Evolutionary conservation across 305 asterid species (phyloP).

Genomic region (Solanum aculeatissimum): DNA sequence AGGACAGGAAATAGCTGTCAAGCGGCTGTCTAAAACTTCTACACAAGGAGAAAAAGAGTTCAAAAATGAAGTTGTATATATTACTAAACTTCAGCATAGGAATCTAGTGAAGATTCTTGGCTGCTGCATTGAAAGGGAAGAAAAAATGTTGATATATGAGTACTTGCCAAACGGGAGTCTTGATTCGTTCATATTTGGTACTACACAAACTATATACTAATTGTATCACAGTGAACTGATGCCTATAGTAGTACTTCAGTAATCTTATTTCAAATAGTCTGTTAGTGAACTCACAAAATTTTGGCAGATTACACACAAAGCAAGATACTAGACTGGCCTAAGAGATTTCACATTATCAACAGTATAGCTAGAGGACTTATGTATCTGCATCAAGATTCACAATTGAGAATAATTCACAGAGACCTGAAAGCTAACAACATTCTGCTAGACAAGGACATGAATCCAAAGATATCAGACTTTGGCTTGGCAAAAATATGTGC

Average conservation of each 20-base stretch:
- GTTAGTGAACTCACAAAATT: not conserved
- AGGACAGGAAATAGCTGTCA: slow-evolving; percentile 26
- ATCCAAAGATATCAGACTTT: slow-evolving; percentile 18
- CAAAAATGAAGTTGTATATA: slow-evolving; percentile 19
- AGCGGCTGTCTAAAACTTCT: slow-evolving; percentile 18
- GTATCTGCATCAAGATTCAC: slow-evolving; percentile 19
- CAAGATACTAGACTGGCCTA: slow-evolving; percentile 7
- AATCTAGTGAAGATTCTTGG: slow-evolving; percentile 30
- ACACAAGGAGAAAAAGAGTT: slow-evolving; percentile 30
- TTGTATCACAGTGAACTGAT: not conserved
- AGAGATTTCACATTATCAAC: slow-evolving; percentile 8
- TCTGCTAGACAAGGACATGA: slow-evolving; percentile 15
- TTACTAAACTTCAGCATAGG: slow-evolving; percentile 30
- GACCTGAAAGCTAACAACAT: slow-evolving; percentile 21
- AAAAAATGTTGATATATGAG: slow-evolving; percentile 26
- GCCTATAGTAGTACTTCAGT: not conserved
- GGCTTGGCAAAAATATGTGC: slow-evolving; percentile 21
- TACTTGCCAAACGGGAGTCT: slow-evolving; percentile 22
- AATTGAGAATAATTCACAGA: slow-evolving; percentile 18
- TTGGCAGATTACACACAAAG: not conserved
- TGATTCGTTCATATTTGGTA: slow-evolving; percentile 15
- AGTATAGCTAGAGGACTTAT: slow-evolving; percentile 14
- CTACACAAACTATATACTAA: not conserved
- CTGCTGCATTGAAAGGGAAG: slow-evolving; percentile 19
- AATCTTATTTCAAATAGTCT: not conserved